These are phyloP conservation scores for Trichocomaceae sp. DNA, from an alignment of 2,329 filamentous ascomycete species.

Conservation along the genomic window DNA sequence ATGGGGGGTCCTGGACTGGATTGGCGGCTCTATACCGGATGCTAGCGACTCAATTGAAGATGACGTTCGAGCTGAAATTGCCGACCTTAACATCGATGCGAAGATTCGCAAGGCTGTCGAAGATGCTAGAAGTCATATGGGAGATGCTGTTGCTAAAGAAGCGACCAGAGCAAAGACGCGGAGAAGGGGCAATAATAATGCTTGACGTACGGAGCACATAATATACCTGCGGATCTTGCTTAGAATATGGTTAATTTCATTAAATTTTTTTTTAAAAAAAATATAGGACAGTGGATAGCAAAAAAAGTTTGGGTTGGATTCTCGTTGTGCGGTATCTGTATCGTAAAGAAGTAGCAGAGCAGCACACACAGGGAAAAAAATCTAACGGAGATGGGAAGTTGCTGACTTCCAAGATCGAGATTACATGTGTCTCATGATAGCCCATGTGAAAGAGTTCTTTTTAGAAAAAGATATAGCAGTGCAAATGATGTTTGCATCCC, in stretches of 20 bases:
- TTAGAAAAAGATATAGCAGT: constrained; percentile 12
- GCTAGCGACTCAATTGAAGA: constrained; percentile 39
- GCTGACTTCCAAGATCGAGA: constrained; percentile 25
- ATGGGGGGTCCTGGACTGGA: constrained; percentile 42
- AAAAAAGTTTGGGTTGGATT: constrained; percentile 13
- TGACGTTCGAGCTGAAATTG: constrained; percentile 40
- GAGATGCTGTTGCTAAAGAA: constrained; percentile 12
- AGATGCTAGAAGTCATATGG: constrained; percentile 24
- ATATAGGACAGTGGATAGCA: constrained; percentile 1
- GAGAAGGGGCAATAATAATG: constrained; percentile 3
- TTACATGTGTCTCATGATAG: constrained; percentile 36
- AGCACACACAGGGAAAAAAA: constrained; percentile 22
- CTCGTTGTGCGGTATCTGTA: constrained; percentile 11
- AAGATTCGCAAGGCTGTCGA: constrained; percentile 28
- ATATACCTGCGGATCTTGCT: neutral
- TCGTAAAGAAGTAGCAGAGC: constrained; percentile 20
- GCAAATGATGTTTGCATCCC: constrained; percentile 23
- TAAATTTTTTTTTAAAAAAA: neutral
- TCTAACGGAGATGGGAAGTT: constrained; percentile 29
- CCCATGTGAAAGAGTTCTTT: constrained; percentile 12
- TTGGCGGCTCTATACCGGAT: constrained; percentile 36
- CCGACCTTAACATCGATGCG: constrained; percentile 29
- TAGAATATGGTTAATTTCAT: neutral
- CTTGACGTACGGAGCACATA: constrained; percentile 1
- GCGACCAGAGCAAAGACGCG: constrained; percentile 8